Base-by-base conservation (phyloP, 2,329 filamentous ascomycete genomes). In the Penicillium sp. region DNA sequence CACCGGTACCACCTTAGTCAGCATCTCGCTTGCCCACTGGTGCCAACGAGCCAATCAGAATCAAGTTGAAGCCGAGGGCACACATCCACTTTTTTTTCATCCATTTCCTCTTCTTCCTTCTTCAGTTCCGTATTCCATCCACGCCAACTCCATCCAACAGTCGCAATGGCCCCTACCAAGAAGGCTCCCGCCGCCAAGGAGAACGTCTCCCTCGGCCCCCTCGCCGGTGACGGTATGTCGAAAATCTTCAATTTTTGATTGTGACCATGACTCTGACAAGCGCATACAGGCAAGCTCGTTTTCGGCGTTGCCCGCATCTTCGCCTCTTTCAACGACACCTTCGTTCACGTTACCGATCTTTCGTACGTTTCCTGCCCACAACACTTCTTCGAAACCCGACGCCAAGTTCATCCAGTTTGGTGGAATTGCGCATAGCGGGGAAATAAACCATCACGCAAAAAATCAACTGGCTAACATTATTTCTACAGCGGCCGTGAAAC, bases 281-380 rank as follows among this genome's bases (percentile, higher is more conserved):
- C 60, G 49, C 61, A 44, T 53, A 66, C 68, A 93, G 92, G 92
- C 83, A 91, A 96, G 84, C 90, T 96, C 80, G 92, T 96, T 80
- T 97, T 97, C 80, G 93, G 93, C 80, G 93, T 96, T 83, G 93
- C 93, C 79, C 91, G 93, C 80, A 97, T 97, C 85, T 95, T 97
- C 82, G 93, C 93, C 75, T 96, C 91, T 68, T 92, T 92, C 86
- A 92, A 92, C 83, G 90, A 92, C 76, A 92, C 89, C 78, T 92
- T 92, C 84, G 95, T 99, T 79, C 95, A 99, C 85, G 91, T 99
- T 79, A 99, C 95, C 85, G 95, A 98, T 96, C 91, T 99, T 80
- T 88, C 84, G 89, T 92, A 82, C 79, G 86, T 78, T 45, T n/a
- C 48, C 29, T 22, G 4, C 29, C 24, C 13, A 35, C 29, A 26